Evolutionary conservation across 257 asterid genomes (phyloP), one percentile per base, ranked within the genome.

Genomic region (Scutellaria baicalensis): DNA sequence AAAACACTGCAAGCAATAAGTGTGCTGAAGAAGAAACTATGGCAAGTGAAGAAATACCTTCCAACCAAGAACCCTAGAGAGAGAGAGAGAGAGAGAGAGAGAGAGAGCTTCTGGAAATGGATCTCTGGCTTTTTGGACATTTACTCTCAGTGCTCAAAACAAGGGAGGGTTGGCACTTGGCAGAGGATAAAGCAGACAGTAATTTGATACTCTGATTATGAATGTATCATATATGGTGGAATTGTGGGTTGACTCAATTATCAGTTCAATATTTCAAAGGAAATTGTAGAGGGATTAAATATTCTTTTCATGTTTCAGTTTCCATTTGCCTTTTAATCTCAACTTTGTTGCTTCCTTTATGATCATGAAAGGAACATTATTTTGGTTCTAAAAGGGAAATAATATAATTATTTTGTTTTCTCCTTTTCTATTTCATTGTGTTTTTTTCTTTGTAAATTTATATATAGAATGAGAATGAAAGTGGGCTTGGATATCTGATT

Each of bases 151-250:
- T 69, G 62, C 62, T 75, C 45, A 56, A 21, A 50, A 31, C 64
- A 56, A 67, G 52, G 43, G 51, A 27, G 33, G 33, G 33, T 4
- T 27, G 33, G 5, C 33, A 27, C 33, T 27, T 27, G 33, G 33
- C 33, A 27, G 70, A 27, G 68, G 50, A 44, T 17, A 49, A 78
- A 73, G 57, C 49, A 70, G 56, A 75, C n/a, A n/a, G 62, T 56
- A 14, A 44, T 44, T 12, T 27, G 4, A 14, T 3, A 42, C 12
- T 31, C n/a, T 31, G 43, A 13, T 11, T 57, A 59, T 66, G 54
- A 31, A 61, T 66, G 35, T 72, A 52, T 71, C n/a, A 70, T n/a
- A n/a, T n/a, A n/a, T n/a, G n/a, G n/a, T n/a, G n/a, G n/a, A n/a
- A n/a, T n/a, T n/a, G n/a, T n/a, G n/a, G n/a, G n/a, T n/a, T 51